Conservation (phyloP, 2,329 filamentous ascomycete genomes). For the Trichocomaceae sp. region DNA sequence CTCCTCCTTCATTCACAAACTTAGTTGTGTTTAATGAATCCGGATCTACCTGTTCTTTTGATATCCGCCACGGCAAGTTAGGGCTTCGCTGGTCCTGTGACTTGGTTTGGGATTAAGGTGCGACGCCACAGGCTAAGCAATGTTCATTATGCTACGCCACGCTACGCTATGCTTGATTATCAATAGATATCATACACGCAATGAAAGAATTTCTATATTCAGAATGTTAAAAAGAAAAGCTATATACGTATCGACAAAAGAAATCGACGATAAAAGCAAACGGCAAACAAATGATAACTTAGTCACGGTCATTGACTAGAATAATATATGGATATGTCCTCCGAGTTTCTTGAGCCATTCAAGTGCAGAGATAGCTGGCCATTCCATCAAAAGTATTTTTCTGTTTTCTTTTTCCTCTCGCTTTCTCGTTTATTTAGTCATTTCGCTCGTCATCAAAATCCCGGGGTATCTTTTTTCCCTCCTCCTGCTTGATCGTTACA, state of each 20-base stretch:
- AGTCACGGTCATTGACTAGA: conserved; percentile 5
- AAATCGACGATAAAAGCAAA: neutral
- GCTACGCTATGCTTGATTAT: too few species aligned
- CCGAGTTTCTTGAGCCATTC: conserved; percentile 13
- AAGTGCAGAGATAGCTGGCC: conserved; percentile 6
- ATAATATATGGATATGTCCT: conserved; percentile 9
- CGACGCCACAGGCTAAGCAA: too few species aligned
- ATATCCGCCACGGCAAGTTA: neutral
- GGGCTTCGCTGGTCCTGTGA: neutral
- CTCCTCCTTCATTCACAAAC: neutral
- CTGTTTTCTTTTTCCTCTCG: neutral
- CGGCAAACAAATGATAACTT: neutral
- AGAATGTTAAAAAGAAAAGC: neutral
- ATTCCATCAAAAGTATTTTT: neutral
- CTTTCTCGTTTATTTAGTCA: conserved; percentile 1
- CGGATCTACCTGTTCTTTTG: neutral
- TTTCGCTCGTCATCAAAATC: conserved; percentile 13
- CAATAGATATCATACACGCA: too few species aligned
- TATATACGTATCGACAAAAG: conserved; percentile 5
- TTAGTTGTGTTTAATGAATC: neutral
- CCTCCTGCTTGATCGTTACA: conserved; percentile 6
- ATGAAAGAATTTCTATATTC: neutral
- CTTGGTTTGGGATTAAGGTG: too few species aligned
- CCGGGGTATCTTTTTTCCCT: conserved; percentile 9
- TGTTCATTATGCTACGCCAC: too few species aligned